phyloP scores from a whole-genome alignment of 306 rosid species.

The Cucumis melo region DNA sequence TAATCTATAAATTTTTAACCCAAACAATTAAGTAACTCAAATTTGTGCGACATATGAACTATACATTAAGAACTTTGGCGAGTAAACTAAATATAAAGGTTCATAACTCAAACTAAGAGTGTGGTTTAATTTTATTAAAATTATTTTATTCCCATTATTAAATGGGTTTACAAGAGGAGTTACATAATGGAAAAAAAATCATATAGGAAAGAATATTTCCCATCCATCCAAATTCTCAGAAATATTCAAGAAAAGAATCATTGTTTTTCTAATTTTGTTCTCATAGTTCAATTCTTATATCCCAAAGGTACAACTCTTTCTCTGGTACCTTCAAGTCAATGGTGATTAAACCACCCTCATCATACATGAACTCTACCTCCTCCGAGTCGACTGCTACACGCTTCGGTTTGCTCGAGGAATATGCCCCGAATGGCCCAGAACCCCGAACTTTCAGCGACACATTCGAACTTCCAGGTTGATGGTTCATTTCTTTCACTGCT shows the following conservation, averaged over 20 bases:
- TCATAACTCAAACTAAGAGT: not conserved
- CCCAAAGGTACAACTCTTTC: slow-evolving; percentile 56
- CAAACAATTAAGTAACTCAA: no score
- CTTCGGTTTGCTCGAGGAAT: slow-evolving; percentile 50
- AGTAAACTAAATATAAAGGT: no score
- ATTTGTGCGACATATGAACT: no score
- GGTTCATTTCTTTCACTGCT: slow-evolving; percentile 42
- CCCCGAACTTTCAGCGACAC: slow-evolving; percentile 40
- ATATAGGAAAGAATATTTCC: no score
- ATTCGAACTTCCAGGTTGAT: slow-evolving; percentile 12
- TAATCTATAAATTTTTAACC: no score
- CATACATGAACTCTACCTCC: slow-evolving; percentile 37
- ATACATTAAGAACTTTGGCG: no score
- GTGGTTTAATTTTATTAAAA: no score
- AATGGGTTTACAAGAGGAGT: no score
- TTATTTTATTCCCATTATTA: not conserved
- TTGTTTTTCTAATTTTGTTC: not conserved
- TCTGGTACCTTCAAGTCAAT: slow-evolving; percentile 39
- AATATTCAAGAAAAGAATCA: not conserved
- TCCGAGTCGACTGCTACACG: slow-evolving; percentile 33
- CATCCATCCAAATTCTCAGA: not conserved
- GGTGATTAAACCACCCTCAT: slow-evolving; percentile 43
- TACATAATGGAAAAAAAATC: no score
- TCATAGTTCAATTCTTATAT: slow-evolving; percentile 21
- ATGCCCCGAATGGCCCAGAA: slow-evolving; percentile 55